Evolutionary conservation across 1,284 basidiomycete genomes (phyloP).

Genomic region (Tetrapyrgos nigripes): DNA sequence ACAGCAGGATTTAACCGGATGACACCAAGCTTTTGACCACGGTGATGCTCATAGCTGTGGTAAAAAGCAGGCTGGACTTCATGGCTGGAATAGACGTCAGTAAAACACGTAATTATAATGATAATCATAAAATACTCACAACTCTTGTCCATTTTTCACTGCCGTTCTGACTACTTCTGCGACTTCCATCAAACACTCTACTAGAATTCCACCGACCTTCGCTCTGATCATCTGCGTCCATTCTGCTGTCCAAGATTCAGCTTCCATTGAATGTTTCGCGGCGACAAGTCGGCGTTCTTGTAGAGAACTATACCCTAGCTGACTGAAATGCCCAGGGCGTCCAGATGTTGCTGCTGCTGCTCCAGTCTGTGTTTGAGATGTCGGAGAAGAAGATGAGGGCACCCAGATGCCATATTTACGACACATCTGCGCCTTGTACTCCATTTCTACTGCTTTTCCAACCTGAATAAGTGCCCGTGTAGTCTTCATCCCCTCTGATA

Average conservation of each 20-base stretch:
- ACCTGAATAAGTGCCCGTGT: constrained; percentile 84
- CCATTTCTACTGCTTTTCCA: constrained; percentile 87
- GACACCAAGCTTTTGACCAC: constrained; percentile 91
- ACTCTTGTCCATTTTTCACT: constrained; percentile 54
- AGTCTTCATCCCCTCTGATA: constrained; percentile 90
- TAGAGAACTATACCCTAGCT: constrained; percentile 61
- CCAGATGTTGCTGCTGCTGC: background rate
- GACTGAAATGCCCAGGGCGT: constrained; percentile 54
- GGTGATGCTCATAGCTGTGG: constrained; percentile 93
- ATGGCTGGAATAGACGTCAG: constrained; percentile 45
- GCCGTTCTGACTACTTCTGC: constrained; percentile 79
- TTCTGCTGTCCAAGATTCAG: constrained; percentile 75
- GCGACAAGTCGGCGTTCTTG: constrained; percentile 67
- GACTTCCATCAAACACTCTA: constrained; percentile 85
- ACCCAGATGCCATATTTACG: constrained; percentile 67
- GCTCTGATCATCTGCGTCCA: constrained; percentile 86
- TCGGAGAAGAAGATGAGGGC: constrained; percentile 35
- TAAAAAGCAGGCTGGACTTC: constrained; percentile 94
- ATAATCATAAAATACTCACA: constrained; percentile 61
- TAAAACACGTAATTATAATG: background rate
- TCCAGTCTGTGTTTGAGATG: background rate
- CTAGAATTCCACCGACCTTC: constrained; percentile 83
- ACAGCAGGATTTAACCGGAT: constrained; percentile 89
- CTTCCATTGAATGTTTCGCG: constrained; percentile 67
- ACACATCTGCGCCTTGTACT: constrained; percentile 88